These are phyloP conservation scores for Crucibulum laeve DNA, from an alignment of 768 basidiomycete species.

Conservation along the genomic window DNA sequence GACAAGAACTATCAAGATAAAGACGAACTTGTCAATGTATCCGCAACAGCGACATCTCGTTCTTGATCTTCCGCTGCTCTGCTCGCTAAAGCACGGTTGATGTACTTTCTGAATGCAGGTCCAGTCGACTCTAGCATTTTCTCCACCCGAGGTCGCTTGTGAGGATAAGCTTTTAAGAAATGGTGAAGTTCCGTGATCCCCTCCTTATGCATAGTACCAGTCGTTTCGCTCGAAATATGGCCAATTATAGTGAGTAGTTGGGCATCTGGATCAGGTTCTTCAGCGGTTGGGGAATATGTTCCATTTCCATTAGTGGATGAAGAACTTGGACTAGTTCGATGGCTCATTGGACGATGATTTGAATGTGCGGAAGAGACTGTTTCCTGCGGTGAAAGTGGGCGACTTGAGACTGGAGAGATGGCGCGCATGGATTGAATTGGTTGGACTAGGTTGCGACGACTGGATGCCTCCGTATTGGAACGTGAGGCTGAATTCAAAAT, in stretches of 20 bases:
- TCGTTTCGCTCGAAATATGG: slow-evolving; percentile 85
- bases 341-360: slow-evolving; percentile 55
- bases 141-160: slow-evolving; percentile 78
- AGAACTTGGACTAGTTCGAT: slow-evolving; percentile 62
- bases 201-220: slow-evolving; percentile 86
- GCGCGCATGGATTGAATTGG: slow-evolving; percentile 38
- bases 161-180: slow-evolving; percentile 87
- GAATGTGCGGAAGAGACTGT: slow-evolving; percentile 49
- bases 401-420: slow-evolving; percentile 57
- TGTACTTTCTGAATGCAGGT: slow-evolving; percentile 87
- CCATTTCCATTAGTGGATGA: slow-evolving; percentile 60
- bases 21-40: slow-evolving; percentile 77
- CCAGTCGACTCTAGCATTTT: slow-evolving; percentile 88
- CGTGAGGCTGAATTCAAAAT: slow-evolving; percentile 71
- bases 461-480: slow-evolving; percentile 33
- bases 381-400: slow-evolving; percentile 69
- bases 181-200: slow-evolving; percentile 93
- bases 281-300: slow-evolving; percentile 45
- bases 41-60: slow-evolving; percentile 74
- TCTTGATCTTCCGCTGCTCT: slow-evolving; percentile 86
- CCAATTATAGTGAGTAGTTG: slow-evolving; percentile 79
- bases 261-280: slow-evolving; percentile 86
- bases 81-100: slow-evolving; percentile 81
- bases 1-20: too few species aligned
- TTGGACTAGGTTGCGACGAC: slow-evolving; percentile 24